A percentile compares a stretch with the other conserved stretches of the same genome.
phyloP scores from a whole-genome alignment of 2,329 filamentous ascomycete genomes.

The Ceratocystis harringtonii region DNA sequence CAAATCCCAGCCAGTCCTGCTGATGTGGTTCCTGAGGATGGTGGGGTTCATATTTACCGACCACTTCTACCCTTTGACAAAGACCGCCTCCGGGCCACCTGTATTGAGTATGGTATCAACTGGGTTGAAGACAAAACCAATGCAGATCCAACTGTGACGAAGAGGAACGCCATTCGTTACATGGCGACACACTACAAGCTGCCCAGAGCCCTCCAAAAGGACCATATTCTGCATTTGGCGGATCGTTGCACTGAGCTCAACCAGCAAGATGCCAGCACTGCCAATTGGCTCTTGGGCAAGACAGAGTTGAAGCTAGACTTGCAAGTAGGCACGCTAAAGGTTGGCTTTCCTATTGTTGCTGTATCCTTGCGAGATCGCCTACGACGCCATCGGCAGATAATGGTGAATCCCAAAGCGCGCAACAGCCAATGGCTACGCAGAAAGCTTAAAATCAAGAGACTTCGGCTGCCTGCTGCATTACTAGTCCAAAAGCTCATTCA shows the following conservation, averaged over 20 bases:
- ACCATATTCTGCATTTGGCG: conserved; percentile 47
- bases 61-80: conserved; percentile 61
- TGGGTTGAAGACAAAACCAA: conserved; percentile 89
- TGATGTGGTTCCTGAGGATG: conserved; percentile 37
- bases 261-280: conserved; percentile 34
- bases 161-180: conserved; percentile 65
- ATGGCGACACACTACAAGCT: conserved; percentile 38
- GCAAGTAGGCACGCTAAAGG: not conserved
- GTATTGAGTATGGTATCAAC: conserved; percentile 45
- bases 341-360: not conserved
- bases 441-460: not conserved
- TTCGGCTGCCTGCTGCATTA: conserved; percentile 28
- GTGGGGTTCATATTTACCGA: conserved; percentile 51
- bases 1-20: not conserved
- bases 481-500: conserved; percentile 34
- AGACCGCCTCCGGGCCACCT: conserved; percentile 57
- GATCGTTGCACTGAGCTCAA: conserved; percentile 33
- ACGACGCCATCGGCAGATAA: not conserved
- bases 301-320: not conserved
- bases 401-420: not conserved
- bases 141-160: conserved; percentile 56
- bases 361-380: not conserved
- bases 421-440: not conserved
- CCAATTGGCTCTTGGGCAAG: conserved; percentile 30
- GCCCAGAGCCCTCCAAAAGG: conserved; percentile 53